Evolutionary conservation across 1,284 basidiomycete species (phyloP).

Genomic region (Neolentinus lepideus): DNA sequence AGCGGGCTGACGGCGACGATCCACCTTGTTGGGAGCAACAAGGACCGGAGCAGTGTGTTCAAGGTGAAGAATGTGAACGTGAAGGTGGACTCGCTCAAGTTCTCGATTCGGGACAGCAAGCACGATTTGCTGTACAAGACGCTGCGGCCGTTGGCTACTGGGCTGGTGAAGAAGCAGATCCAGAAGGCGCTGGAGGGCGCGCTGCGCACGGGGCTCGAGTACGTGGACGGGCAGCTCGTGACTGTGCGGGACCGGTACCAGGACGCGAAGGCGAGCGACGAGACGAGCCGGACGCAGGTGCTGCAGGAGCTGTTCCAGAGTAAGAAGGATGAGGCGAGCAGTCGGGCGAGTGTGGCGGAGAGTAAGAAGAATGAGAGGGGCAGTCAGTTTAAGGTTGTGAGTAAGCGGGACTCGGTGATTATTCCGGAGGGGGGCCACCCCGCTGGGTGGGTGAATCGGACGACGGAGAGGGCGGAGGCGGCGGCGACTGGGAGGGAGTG

Average conservation of each 20-base stretch:
- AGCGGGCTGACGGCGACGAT: conserved; percentile 60
- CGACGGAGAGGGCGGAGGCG: conserved; percentile 49
- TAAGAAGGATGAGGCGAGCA: conserved; percentile 45
- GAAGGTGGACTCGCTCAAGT: conserved; percentile 82
- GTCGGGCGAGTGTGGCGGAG: conserved; percentile 22
- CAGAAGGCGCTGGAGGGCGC: conserved; percentile 76
- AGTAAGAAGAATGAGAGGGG: conserved; percentile 1
- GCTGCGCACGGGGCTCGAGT: conserved; percentile 78
- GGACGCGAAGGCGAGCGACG: conserved; percentile 53
- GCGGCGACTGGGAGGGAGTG: conserved; percentile 49
- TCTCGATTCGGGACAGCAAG: conserved; percentile 87
- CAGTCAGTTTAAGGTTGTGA: conserved; percentile 64
- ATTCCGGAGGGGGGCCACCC: conserved; percentile 59
- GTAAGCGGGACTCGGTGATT: conserved; percentile 54
- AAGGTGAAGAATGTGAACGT: conserved; percentile 72
- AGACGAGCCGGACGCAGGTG: conserved; percentile 44
- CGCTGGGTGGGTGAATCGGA: conserved; percentile 63
- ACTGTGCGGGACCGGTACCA: conserved; percentile 70
- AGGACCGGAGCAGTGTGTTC: conserved; percentile 69
- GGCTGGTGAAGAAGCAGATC: conserved; percentile 88
- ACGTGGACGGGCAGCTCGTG: conserved; percentile 84
- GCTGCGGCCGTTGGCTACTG: conserved; percentile 64
- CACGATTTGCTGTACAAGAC: conserved; percentile 91
- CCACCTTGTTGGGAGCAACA: conserved; percentile 57
- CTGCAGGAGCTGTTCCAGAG: conserved; percentile 64